Percentiles rank a stretch among this genome's conserved stretches.
Conservation (phyloP, 2,329 filamentous ascomycete genomes). For the Phialophora macrospora region DNA sequence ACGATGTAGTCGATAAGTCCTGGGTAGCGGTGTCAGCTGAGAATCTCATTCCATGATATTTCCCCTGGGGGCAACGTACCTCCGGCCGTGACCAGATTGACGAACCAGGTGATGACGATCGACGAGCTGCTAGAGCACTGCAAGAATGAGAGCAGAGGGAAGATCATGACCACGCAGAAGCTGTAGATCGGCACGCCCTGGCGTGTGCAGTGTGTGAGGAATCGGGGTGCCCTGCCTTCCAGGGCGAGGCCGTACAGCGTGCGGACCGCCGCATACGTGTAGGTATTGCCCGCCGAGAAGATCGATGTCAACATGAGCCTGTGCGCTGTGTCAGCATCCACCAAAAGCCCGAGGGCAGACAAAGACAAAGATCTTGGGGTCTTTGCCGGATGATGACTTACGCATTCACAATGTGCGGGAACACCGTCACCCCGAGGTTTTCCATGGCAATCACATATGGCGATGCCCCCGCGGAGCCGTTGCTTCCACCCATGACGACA, state of each 20-base stretch:
- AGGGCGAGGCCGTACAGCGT: conserved; percentile 59
- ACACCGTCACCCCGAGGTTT: conserved; percentile 49
- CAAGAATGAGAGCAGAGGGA: conserved; percentile 59
- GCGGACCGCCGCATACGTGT: conserved; percentile 60
- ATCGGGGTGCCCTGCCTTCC: conserved; percentile 58
- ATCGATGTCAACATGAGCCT: conserved; percentile 57
- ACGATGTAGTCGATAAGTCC: conserved; percentile 64
- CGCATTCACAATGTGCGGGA: conserved; percentile 16
- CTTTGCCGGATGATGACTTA: conserved; percentile 45
- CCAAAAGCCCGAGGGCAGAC: conserved; percentile 51
- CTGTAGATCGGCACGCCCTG: conserved; percentile 66
- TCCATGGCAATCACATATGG: conserved; percentile 68
- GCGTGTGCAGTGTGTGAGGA: conserved; percentile 64
- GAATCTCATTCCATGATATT: background rate
- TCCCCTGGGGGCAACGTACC: conserved; percentile 9
- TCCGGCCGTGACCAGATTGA: conserved; percentile 49
- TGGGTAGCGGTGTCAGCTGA: background rate
- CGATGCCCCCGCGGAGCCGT: conserved; percentile 57
- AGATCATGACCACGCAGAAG: conserved; percentile 60
- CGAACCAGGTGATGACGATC: conserved; percentile 60
- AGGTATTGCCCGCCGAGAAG: conserved; percentile 62
- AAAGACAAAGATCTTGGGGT: conserved; percentile 58
- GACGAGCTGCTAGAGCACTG: conserved; percentile 57
- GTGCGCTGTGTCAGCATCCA: background rate
- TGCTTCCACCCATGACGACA: conserved; percentile 52